phyloP scores from a whole-genome alignment of 1,139 yeast genomes.

The Pichia sp. region DNA sequence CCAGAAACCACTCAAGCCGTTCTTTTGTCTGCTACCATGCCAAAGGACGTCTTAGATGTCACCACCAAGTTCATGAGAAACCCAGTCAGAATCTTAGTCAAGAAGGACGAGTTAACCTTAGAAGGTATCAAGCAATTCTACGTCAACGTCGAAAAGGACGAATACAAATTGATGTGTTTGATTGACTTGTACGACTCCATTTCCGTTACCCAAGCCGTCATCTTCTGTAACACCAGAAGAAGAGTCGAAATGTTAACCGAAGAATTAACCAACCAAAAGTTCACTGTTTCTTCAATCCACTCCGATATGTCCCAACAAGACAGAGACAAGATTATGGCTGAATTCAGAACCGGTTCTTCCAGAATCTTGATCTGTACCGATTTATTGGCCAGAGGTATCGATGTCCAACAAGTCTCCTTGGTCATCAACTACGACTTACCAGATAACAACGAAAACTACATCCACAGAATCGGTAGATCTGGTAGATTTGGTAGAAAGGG shows the following conservation, averaged over 20 bases:
- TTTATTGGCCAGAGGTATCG: slow-evolving; percentile 99
- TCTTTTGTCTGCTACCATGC: slow-evolving; percentile 95
- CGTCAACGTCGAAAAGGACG: slow-evolving; percentile 91
- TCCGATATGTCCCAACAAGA: slow-evolving; percentile 96
- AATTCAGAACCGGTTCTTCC: slow-evolving; percentile 97
- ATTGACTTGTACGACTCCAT: slow-evolving; percentile 96
- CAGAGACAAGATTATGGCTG: slow-evolving; percentile 97
- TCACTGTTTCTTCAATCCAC: slow-evolving; percentile 96
- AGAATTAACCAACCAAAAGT: slow-evolving; percentile 78
- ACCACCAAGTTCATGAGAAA: slow-evolving; percentile 96
- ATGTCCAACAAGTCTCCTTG: slow-evolving; percentile 97
- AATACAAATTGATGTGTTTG: slow-evolving; percentile 90
- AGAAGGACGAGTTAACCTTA: slow-evolving; percentile 95
- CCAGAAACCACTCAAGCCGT: slow-evolving; percentile 97
- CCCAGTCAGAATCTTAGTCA: slow-evolving; percentile 95
- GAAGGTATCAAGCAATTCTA: slow-evolving; percentile 98
- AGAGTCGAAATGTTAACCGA: slow-evolving; percentile 94
- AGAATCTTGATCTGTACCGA: slow-evolving; percentile 96
- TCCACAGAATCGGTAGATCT: slow-evolving; percentile 99
- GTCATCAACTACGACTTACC: slow-evolving; percentile 98
- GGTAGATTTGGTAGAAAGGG: slow-evolving; percentile 99
- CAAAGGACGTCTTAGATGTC: slow-evolving; percentile 93
- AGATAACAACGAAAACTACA: slow-evolving; percentile 94
- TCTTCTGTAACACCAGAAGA: slow-evolving; percentile 98
- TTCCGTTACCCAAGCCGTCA: slow-evolving; percentile 98